A percentile compares a stretch with the other conserved stretches of the same genome.
phyloP scores from a whole-genome alignment of 176 grass and related monocot genomes.

The Avena atlantica region DNA sequence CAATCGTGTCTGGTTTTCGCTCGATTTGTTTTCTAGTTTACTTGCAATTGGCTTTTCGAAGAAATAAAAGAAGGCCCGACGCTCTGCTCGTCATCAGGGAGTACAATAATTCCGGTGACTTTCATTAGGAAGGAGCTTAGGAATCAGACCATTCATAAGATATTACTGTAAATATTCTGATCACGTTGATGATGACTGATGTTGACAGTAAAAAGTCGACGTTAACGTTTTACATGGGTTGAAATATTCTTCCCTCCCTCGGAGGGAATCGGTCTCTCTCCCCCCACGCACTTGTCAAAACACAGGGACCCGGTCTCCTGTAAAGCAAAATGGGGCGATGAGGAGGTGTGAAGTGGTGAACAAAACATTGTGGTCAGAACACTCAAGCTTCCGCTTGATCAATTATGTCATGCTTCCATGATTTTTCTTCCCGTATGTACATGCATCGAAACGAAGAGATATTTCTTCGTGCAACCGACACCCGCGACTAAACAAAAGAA shows the following conservation, averaged over 20 bases:
- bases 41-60: too few species aligned
- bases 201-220: slow-evolving; percentile 24
- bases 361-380: slow-evolving; percentile 31
- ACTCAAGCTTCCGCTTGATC: slow-evolving; percentile 21
- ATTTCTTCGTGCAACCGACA: not conserved
- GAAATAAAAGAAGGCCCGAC: too few species aligned
- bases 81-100: too few species aligned
- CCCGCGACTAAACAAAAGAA: slow-evolving; percentile 54
- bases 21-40: too few species aligned
- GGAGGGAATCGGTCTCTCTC: not conserved
- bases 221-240: not conserved
- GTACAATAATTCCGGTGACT: too few species aligned
- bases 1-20: too few species aligned
- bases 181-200: not conserved
- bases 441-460: not conserved
- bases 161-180: not conserved
- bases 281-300: not conserved
- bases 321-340: not conserved
- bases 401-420: slow-evolving; percentile 27
- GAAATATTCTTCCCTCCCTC: not conserved
- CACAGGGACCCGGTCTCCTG: not conserved
- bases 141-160: slow-evolving; percentile 11
- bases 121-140: not conserved
- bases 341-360: not conserved
- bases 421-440: slow-evolving; percentile 54